phyloP scores from a whole-genome alignment of 2,329 filamentous ascomycete genomes.

The Penicillium palitans region DNA sequence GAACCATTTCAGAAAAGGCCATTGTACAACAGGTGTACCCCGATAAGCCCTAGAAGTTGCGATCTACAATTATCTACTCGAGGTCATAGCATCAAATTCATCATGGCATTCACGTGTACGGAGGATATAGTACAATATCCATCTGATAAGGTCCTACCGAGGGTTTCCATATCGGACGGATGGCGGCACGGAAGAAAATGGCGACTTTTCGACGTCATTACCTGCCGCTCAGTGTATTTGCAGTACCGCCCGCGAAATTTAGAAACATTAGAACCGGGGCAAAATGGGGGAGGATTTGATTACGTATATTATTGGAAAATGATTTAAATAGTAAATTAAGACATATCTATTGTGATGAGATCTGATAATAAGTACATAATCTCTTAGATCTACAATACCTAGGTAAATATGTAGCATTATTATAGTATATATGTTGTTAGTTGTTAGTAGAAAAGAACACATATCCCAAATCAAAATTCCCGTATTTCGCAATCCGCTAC shows the following conservation, averaged over 20 bases:
- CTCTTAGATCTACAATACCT: background rate
- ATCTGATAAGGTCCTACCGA: conserved; percentile 10
- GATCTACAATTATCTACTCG: background rate
- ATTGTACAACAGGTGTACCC: conserved; percentile 2
- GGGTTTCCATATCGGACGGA: conserved; percentile 18
- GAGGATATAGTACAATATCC: background rate
- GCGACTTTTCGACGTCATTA: conserved; percentile 37
- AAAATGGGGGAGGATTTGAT: background rate
- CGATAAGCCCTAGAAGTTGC: background rate
- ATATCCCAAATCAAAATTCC: background rate
- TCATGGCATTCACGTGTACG: background rate
- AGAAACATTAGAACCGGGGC: background rate
- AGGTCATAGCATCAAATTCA: background rate
- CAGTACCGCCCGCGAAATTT: conserved; percentile 5
- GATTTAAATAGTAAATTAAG: background rate
- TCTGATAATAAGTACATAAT: background rate
- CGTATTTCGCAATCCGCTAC: background rate
- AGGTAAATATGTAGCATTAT: background rate
- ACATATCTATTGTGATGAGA: background rate
- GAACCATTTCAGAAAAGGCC: conserved; percentile 24
- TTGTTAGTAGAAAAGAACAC: background rate
- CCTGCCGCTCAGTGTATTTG: conserved; percentile 10
- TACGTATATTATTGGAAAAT: background rate
- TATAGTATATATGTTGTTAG: background rate
- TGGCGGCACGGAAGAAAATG: conserved; percentile 26